These are phyloP conservation scores for Acanthamoeba royreba DNA, from an alignment of 208 protist species.

Conservation along the genomic window DNA sequence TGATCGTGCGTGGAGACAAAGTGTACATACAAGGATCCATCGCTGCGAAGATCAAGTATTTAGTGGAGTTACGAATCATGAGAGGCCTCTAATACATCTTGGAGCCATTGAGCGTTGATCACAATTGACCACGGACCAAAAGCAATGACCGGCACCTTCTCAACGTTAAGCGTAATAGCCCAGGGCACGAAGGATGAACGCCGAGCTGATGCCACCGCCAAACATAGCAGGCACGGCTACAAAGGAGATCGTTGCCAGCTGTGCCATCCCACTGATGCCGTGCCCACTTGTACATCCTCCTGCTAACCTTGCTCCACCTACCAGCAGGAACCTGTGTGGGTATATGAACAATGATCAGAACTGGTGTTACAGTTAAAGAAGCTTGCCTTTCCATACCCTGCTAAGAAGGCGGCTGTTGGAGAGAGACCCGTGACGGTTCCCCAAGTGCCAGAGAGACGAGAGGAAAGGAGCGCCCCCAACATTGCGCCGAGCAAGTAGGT, in stretches of 20 bases:
- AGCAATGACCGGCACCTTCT: no score
- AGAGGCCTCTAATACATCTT: background rate
- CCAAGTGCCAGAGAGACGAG: background rate
- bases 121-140: no score
- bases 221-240: constrained; percentile 37
- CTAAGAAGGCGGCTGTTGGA: background rate
- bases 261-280: constrained; percentile 18
- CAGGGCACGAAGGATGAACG: background rate
- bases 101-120: no score
- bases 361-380: no score
- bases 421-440: background rate
- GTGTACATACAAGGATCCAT: background rate
- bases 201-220: background rate
- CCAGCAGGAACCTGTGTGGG: background rate
- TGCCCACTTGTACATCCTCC: constrained; percentile 2
- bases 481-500: background rate
- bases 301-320: background rate
- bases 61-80: constrained; percentile 10
- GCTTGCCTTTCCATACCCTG: no score
- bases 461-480: background rate
- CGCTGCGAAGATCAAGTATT: background rate
- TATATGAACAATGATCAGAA: no score
- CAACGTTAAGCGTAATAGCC: no score
- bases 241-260: background rate
- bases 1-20: background rate